Percentiles rank a stretch among this genome's conserved stretches.
Conservation (phyloP, 2,329 filamentous ascomycete species). For the Cladosporium sp. region DNA sequence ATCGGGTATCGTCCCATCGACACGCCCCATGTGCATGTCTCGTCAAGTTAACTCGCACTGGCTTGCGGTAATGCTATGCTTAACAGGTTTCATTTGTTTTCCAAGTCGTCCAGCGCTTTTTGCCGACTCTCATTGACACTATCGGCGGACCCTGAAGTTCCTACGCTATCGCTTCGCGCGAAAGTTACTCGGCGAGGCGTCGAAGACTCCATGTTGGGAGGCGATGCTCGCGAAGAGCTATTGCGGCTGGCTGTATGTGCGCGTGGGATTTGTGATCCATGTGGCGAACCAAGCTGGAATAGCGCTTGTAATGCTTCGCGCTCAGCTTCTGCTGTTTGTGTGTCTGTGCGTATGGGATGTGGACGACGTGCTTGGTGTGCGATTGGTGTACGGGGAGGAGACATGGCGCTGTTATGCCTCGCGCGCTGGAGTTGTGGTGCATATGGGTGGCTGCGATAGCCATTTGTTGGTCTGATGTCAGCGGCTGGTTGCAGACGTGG, state of each 20-base stretch:
- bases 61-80: neutral
- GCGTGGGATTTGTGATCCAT: conserved; percentile 35
- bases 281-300: conserved; percentile 65
- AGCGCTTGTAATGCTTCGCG: conserved; percentile 78
- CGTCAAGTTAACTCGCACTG: neutral
- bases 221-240: conserved; percentile 23
- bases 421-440: neutral
- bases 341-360: conserved; percentile 62
- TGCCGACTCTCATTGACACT: conserved; percentile 3
- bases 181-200: conserved; percentile 26
- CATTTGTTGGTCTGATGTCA: conserved; percentile 24
- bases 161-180: conserved; percentile 25
- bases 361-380: conserved; percentile 23
- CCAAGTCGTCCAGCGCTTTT: neutral
- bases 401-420: conserved; percentile 19
- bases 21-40: neutral
- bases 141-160: conserved; percentile 6
- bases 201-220: conserved; percentile 20
- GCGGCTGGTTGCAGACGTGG: conserved; percentile 27
- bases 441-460: conserved; percentile 11
- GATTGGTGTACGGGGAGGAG: conserved; percentile 31
- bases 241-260: conserved; percentile 16
- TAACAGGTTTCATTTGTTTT: neutral
- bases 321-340: conserved; percentile 64
- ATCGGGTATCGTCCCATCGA: neutral